A percentile compares a stretch with the other conserved stretches of the same genome.
These are phyloP conservation scores for Sporothrix curviconia DNA, from an alignment of 2,329 filamentous ascomycete genomes.

Conservation along the genomic window DNA sequence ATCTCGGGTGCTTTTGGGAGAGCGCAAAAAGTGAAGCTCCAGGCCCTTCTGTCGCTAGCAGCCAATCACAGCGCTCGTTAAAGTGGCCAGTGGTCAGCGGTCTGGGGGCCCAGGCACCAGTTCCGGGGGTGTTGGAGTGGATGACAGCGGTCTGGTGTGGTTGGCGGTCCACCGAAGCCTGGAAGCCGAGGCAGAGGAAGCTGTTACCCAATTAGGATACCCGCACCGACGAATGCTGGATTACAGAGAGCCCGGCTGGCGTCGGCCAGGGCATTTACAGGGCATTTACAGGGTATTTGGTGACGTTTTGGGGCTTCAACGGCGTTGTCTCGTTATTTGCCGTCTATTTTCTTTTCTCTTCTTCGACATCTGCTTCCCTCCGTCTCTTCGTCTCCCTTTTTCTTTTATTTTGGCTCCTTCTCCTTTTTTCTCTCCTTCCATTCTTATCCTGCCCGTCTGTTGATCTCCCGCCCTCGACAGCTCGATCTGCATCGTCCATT, in stretches of 20 bases:
- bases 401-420: too few relatives aligned
- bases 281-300: too few relatives aligned
- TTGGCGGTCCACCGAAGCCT: too few relatives aligned
- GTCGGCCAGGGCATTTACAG: not conserved
- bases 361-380: too few relatives aligned
- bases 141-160: too few relatives aligned
- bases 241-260: constrained; percentile 3
- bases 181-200: not conserved
- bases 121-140: too few relatives aligned
- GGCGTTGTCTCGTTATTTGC: not conserved
- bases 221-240: not conserved
- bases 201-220: not conserved
- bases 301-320: not conserved
- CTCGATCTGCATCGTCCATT: not conserved
- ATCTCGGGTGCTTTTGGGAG: too few relatives aligned
- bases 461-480: not conserved
- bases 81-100: too few relatives aligned
- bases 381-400: not conserved
- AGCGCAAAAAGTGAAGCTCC: too few relatives aligned
- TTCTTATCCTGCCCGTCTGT: not conserved
- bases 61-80: too few relatives aligned
- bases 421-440: not conserved
- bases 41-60: too few relatives aligned
- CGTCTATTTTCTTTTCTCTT: not conserved
- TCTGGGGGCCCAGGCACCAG: too few relatives aligned